Percentiles rank a stretch among this genome's conserved stretches.
phyloP scores from a whole-genome alignment of 2,329 filamentous ascomycete genomes.

The Huntiella abstrusa region DNA sequence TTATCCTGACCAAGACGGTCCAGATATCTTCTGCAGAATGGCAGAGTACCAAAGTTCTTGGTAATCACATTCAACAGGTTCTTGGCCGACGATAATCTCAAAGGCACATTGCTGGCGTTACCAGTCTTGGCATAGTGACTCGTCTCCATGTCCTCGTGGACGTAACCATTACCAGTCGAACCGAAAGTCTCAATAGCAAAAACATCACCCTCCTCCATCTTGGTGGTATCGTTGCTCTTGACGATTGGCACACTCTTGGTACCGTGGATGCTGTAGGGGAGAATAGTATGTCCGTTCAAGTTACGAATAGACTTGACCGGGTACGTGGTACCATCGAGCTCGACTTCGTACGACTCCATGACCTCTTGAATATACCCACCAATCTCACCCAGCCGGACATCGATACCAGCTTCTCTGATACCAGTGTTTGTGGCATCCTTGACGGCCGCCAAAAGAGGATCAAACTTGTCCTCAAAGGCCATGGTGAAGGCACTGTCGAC shows the following conservation, averaged over 20 bases:
- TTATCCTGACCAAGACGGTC: slow-evolving; percentile 78
- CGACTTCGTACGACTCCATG: slow-evolving; percentile 62
- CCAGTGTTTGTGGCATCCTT: slow-evolving; percentile 70
- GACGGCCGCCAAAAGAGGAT: slow-evolving; percentile 54
- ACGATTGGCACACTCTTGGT: slow-evolving; percentile 67
- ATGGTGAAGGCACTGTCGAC: slow-evolving; percentile 69
- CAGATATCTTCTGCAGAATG: slow-evolving; percentile 67
- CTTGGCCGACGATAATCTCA: slow-evolving; percentile 59
- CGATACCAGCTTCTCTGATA: slow-evolving; percentile 61
- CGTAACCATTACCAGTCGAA: slow-evolving; percentile 59
- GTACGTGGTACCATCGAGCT: slow-evolving; percentile 46
- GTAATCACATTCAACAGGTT: slow-evolving; percentile 64
- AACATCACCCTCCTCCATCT: slow-evolving; percentile 72
- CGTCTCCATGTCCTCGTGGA: slow-evolving; percentile 58
- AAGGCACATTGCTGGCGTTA: slow-evolving; percentile 37
- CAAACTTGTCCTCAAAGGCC: slow-evolving; percentile 55
- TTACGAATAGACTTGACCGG: slow-evolving; percentile 56
- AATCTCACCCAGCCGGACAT: slow-evolving; percentile 56
- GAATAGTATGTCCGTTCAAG: slow-evolving; percentile 58
- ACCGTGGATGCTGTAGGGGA: slow-evolving; percentile 59
- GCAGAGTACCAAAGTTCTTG: slow-evolving; percentile 76
- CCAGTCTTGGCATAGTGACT: slow-evolving; percentile 60
- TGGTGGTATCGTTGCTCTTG: slow-evolving; percentile 55
- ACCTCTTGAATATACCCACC: slow-evolving; percentile 53
- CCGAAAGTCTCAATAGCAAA: slow-evolving; percentile 75